These are phyloP conservation scores for Gnomoniopsis smithogilvyi DNA, from an alignment of 2,329 filamentous ascomycete species.

Conservation along the genomic window DNA sequence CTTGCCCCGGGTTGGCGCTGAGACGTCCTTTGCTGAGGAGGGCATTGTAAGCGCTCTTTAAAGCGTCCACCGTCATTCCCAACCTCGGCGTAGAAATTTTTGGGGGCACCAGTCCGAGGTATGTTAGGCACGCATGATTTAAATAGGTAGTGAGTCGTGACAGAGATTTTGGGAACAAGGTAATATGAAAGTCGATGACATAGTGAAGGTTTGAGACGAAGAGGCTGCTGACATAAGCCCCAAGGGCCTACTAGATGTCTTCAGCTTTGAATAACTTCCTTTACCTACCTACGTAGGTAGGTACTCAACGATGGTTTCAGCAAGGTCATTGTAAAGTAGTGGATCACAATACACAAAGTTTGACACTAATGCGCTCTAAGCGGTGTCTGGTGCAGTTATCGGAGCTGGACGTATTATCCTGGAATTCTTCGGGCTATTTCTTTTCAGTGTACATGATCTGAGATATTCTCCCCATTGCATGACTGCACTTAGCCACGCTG, in stretches of 20 bases:
- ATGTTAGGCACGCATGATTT: neutral
- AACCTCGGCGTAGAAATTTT: neutral
- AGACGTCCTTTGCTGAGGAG: neutral
- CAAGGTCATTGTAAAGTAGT: no score
- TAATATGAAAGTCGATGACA: neutral
- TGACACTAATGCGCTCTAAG: no score
- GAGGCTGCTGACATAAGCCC: no score
- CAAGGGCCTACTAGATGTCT: no score
- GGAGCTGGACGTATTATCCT: no score
- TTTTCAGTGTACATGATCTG: conserved; percentile 7
- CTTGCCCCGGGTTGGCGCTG: neutral
- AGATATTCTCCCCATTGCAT: neutral
- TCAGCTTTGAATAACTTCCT: no score
- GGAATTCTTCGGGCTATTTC: neutral
- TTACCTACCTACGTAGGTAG: no score
- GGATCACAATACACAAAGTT: no score
- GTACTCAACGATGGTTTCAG: no score
- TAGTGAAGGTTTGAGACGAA: no score
- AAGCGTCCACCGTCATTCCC: neutral
- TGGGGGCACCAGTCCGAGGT: neutral
- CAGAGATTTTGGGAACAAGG: neutral
- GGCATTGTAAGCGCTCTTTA: neutral
- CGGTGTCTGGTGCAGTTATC: no score
- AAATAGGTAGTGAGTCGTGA: neutral
- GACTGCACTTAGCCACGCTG: neutral